Base-by-base conservation (phyloP, 768 basidiomycete species). In the Rhizopogon vinicolor region DNA sequence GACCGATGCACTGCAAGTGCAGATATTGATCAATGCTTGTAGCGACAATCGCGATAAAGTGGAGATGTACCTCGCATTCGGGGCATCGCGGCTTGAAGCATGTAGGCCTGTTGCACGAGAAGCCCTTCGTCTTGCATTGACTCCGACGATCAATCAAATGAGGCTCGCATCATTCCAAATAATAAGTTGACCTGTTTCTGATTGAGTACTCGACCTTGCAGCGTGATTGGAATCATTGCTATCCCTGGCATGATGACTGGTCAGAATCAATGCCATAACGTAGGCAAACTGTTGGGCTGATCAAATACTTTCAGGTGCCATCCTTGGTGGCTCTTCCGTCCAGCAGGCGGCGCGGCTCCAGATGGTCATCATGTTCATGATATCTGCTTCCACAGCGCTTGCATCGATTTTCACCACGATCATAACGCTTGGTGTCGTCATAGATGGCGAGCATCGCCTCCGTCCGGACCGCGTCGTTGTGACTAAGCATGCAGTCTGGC, bases 351-450 rank as follows among this genome's bases (percentile, higher is more conserved):
- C 90, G 2, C 83, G 85, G 51, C 73, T 94, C 14, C 93, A 94
- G 62, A 93, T 93, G 87, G 85, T 95, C 55, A 91, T 95, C 72
- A 90, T 93, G 85, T 94, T 95, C 71, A 90, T 94, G 87, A 91
- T 94, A 44, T 85, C 86, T 3, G 85, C 91, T 0, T 81, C 84
- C 55, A 87, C 88, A 0, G 82, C 86, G 0, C 78, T 95, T 25
- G 81, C 87, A 12, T 78, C 85, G 3, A 84, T 91, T 52, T 72
- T 81, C 51, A 80, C 83, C 3, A 85, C 86, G 1, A 69, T 85
- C 54, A 72, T 84, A 41, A 77, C 83, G 7, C 77, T 93, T 7
- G 66, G 67, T 3, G 76, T 87, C 13, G 77, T 87, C 6, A 81
- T 93, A 39, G 93, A 95, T 63, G 60, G 62, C 16, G 81, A 89